Conservation (phyloP, 257 asterid species). For the Salvia miltiorrhiza region DNA sequence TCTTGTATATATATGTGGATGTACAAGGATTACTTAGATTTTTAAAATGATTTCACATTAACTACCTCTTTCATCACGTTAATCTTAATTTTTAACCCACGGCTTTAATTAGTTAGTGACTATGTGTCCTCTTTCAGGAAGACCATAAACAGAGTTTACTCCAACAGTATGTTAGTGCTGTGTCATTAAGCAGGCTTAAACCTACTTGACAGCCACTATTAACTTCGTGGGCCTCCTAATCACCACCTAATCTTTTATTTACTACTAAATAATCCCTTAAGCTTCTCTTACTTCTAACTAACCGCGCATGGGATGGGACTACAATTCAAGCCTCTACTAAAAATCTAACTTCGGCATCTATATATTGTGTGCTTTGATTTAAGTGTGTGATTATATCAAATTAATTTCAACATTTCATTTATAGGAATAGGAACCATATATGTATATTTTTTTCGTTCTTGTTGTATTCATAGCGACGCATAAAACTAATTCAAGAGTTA, state of each 20-base stretch:
- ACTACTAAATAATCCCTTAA: too few species aligned
- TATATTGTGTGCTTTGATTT: too few species aligned
- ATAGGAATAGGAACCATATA: too few species aligned
- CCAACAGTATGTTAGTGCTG: constrained; percentile 8
- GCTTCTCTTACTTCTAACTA: background rate
- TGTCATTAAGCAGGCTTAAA: constrained; percentile 53
- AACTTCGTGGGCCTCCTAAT: constrained; percentile 8
- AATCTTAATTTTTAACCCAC: background rate
- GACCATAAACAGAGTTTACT: constrained; percentile 5
- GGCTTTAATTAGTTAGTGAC: background rate
- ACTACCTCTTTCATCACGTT: constrained; percentile 24
- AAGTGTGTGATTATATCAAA: too few species aligned
- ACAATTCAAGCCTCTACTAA: too few species aligned
- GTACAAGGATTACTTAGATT: constrained; percentile 27
- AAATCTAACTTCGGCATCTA: too few species aligned
- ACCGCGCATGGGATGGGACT: too few species aligned
- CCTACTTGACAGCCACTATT: constrained; percentile 37
- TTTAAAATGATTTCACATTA: background rate
- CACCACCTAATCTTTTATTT: too few species aligned
- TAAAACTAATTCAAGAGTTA: too few species aligned
- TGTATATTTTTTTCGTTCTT: too few species aligned
- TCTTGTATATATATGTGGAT: background rate
- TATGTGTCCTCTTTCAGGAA: constrained; percentile 13
- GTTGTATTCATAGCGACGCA: too few species aligned
- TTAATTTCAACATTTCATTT: too few species aligned